Conservation (phyloP, 768 basidiomycete genomes). For the Sarcomyxa edulis region DNA sequence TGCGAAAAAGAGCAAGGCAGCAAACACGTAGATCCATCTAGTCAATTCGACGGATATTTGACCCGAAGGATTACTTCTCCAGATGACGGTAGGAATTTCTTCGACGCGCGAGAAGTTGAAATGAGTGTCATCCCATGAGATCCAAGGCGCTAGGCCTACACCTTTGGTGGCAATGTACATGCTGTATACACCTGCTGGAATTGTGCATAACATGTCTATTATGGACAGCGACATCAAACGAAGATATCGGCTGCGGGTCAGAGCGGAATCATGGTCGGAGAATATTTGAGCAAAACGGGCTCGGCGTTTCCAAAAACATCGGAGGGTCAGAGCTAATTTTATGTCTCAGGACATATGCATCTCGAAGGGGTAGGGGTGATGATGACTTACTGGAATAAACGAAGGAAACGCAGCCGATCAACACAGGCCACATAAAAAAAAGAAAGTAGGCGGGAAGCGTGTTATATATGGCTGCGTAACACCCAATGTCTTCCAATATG, state of each 20-base stretch:
- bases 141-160: constrained; percentile 33
- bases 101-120: constrained; percentile 36
- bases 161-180: constrained; percentile 30
- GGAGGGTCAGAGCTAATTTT: constrained; percentile 26
- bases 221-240: constrained; percentile 5
- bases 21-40: constrained; percentile 35
- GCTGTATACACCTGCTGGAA: constrained; percentile 26
- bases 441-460: constrained; percentile 31
- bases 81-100: constrained; percentile 29
- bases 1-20: constrained; percentile 31
- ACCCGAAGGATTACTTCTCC: constrained; percentile 20
- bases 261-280: no score
- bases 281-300: constrained; percentile 37
- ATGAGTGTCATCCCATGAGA: constrained; percentile 47
- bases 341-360: no score
- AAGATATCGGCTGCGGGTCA: constrained; percentile 4
- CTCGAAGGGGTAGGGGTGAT: constrained; percentile 7
- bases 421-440: constrained; percentile 29
- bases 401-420: constrained; percentile 32
- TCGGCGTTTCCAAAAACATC: constrained; percentile 34
- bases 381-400: constrained; percentile 32
- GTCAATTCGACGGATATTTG: constrained; percentile 23
- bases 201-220: constrained; percentile 15
- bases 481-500: constrained; percentile 44
- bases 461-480: constrained; percentile 31